A percentile compares a stretch with the other conserved stretches of the same genome.
These are phyloP conservation scores for Kernera saxatilis DNA, from an alignment of 345 rosid species.

Conservation along the genomic window DNA sequence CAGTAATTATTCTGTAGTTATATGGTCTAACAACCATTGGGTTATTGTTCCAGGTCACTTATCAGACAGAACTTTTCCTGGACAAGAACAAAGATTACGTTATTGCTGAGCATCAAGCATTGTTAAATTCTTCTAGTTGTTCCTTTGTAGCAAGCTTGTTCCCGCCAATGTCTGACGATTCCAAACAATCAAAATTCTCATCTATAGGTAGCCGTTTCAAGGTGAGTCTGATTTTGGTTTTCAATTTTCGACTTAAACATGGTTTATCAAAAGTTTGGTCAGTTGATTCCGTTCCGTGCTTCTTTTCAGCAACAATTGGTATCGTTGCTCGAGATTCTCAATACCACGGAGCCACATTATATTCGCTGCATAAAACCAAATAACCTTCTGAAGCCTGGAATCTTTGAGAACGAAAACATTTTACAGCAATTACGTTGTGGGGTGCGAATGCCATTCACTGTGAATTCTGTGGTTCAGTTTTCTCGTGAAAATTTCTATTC, in stretches of 20 bases:
- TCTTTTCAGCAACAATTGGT: slow-evolving; percentile 86
- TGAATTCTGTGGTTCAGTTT: neutral
- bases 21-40: slow-evolving; percentile 27
- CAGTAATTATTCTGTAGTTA: neutral
- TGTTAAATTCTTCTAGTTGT: slow-evolving; percentile 83
- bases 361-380: slow-evolving; percentile 99
- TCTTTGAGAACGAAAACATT: slow-evolving; percentile 83
- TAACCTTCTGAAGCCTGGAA: slow-evolving; percentile 90
- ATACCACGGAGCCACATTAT: slow-evolving; percentile 94
- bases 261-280: neutral
- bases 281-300: slow-evolving; percentile 10
- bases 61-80: slow-evolving; percentile 91
- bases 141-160: slow-evolving; percentile 85
- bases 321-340: slow-evolving; percentile 88
- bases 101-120: slow-evolving; percentile 97
- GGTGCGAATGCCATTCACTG: slow-evolving; percentile 49
- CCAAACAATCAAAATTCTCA: slow-evolving; percentile 90
- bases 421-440: slow-evolving; percentile 96
- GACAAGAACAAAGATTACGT: slow-evolving; percentile 99
- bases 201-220: slow-evolving; percentile 98
- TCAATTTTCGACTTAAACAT: neutral
- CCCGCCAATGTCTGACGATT: slow-evolving; percentile 70
- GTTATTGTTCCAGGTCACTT: slow-evolving; percentile 70
- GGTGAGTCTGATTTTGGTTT: slow-evolving; percentile 42
- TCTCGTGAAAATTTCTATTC: neutral